phyloP scores from a whole-genome alignment of 164 flowering plant species.

The Malania oleifera region DNA sequence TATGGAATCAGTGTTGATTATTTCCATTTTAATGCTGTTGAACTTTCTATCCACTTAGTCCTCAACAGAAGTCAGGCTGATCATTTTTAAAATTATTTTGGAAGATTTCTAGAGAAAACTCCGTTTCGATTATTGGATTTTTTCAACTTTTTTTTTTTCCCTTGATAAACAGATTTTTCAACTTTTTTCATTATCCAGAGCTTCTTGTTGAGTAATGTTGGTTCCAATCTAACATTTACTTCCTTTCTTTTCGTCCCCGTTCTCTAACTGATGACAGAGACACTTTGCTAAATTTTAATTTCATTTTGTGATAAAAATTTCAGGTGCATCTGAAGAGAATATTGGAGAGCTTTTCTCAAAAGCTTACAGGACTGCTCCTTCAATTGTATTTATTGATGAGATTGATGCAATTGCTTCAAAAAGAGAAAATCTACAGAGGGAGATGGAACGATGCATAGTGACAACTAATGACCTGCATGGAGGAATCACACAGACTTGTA shows the following conservation, averaged over 20 bases:
- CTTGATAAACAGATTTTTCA: background rate
- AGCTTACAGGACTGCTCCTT: constrained; percentile 92
- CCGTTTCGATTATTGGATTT: too few species aligned
- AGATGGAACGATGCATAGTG: constrained; percentile 87
- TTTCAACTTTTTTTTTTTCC: background rate
- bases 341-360: constrained; percentile 79
- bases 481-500: constrained; percentile 47
- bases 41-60: too few species aligned
- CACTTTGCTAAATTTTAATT: background rate
- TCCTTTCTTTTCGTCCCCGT: too few species aligned
- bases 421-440: constrained; percentile 82
- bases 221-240: too few species aligned
- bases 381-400: constrained; percentile 93
- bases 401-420: constrained; percentile 95
- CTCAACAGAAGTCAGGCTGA: too few species aligned
- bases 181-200: background rate
- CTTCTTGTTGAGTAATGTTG: background rate
- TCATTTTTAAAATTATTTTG: too few species aligned
- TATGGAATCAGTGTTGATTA: too few species aligned
- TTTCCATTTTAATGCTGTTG: too few species aligned
- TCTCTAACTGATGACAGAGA: too few species aligned
- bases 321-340: constrained; percentile 94
- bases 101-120: too few species aligned
- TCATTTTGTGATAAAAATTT: constrained; percentile 5
- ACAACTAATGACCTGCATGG: constrained; percentile 96